A percentile compares a stretch with the other conserved stretches of the same genome.
Conservation (phyloP, 2,329 filamentous ascomycete genomes). For the Aspergillus niger region DNA sequence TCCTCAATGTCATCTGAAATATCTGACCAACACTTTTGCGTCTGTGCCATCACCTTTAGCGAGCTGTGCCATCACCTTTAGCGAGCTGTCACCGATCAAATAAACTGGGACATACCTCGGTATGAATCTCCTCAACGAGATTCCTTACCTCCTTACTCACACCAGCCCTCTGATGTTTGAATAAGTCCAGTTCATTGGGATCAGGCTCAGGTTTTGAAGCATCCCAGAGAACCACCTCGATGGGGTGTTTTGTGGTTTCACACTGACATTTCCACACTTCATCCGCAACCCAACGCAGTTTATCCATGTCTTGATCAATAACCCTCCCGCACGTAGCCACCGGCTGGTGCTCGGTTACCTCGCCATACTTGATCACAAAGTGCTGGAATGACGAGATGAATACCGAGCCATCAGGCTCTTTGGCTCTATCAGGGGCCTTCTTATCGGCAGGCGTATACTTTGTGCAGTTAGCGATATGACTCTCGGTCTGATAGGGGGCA, state of each 20-base stretch:
- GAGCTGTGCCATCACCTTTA: no score
- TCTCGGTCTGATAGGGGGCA: not conserved
- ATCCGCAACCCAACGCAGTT: slow-evolving; percentile 8
- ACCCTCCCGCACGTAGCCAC: slow-evolving; percentile 17
- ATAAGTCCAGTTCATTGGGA: not conserved
- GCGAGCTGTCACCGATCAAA: no score
- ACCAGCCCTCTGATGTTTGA: slow-evolving; percentile 12
- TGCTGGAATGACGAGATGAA: slow-evolving; percentile 19
- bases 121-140: slow-evolving; percentile 5
- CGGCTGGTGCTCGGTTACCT: slow-evolving; percentile 15
- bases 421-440: slow-evolving; percentile 12
- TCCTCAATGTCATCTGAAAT: slow-evolving; percentile 5
- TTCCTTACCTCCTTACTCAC: slow-evolving; percentile 5
- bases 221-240: slow-evolving; percentile 19
- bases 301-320: slow-evolving; percentile 12
- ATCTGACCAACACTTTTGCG: slow-evolving; percentile 8
- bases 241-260: slow-evolving; percentile 10
- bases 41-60: not conserved
- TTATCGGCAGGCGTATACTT: slow-evolving; percentile 14
- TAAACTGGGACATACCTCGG: not conserved
- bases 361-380: slow-evolving; percentile 18
- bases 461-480: not conserved
- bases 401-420: slow-evolving; percentile 16
- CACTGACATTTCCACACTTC: slow-evolving; percentile 7
- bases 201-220: slow-evolving; percentile 11